phyloP scores from a whole-genome alignment of 306 rosid species.

The Cercis canadensis region DNA sequence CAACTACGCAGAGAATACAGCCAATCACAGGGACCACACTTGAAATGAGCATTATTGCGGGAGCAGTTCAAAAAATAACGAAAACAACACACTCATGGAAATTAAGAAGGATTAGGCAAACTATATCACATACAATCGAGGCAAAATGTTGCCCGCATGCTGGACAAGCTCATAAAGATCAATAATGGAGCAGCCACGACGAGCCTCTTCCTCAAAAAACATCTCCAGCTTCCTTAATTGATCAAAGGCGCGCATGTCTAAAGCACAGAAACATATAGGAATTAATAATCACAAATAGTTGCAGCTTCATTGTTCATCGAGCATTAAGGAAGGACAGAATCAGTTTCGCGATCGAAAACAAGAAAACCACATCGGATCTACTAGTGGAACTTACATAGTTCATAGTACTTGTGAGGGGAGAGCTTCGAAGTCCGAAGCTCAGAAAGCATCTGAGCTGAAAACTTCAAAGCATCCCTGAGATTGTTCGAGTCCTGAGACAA shows the following conservation, averaged over 20 bases:
- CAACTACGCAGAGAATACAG: too few species aligned
- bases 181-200: conserved; percentile 94
- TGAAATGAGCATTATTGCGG: too few species aligned
- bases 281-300: conserved; percentile 28
- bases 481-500: conserved; percentile 83
- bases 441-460: conserved; percentile 98
- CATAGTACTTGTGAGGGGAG: conserved; percentile 96
- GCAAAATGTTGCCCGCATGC: conserved; percentile 97
- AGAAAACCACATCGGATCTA: conserved; percentile 42
- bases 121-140: conserved; percentile 72
- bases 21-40: too few species aligned
- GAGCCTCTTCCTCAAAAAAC: conserved; percentile 97
- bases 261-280: conserved; percentile 25
- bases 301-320: not conserved
- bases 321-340: not conserved
- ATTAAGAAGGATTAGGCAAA: conserved; percentile 1
- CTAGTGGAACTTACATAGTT: conserved; percentile 70
- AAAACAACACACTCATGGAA: not conserved
- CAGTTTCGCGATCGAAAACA: conserved; percentile 32
- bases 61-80: too few species aligned
- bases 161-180: conserved; percentile 98
- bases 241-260: conserved; percentile 98
- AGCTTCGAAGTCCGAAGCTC: conserved; percentile 98
- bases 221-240: conserved; percentile 92
- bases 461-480: conserved; percentile 92